phyloP scores from a whole-genome alignment of 257 asterid genomes.

The Gentiana macrophylla region DNA sequence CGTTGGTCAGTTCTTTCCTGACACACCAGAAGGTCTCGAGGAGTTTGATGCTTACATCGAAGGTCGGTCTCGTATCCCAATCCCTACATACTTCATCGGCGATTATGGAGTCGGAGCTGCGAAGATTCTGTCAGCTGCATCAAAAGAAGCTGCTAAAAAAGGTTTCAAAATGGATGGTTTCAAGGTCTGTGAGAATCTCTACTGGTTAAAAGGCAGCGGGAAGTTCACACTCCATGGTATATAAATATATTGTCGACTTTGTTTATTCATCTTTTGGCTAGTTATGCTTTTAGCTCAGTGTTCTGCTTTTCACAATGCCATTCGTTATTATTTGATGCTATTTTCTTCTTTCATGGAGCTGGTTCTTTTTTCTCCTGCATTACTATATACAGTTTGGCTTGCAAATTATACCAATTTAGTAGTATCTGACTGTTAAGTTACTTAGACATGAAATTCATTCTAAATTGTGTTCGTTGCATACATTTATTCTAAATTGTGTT shows the following conservation, averaged over 20 bases:
- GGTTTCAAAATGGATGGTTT: constrained; percentile 98
- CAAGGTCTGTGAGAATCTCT: constrained; percentile 68
- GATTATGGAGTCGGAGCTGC: constrained; percentile 78
- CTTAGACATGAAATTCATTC: too few relatives aligned
- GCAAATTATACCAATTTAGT: too few relatives aligned
- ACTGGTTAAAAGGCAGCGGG: constrained; percentile 93
- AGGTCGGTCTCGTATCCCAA: constrained; percentile 52
- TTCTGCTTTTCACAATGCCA: too few relatives aligned
- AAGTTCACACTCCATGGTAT: constrained; percentile 71
- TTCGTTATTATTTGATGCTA: too few relatives aligned
- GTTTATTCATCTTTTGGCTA: neutral
- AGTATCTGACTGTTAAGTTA: too few relatives aligned
- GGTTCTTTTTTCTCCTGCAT: neutral
- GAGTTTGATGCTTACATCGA: constrained; percentile 70
- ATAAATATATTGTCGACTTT: neutral
- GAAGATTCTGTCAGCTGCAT: constrained; percentile 43
- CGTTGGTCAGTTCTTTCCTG: constrained; percentile 94
- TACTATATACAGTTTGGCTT: too few relatives aligned
- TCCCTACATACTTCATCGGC: constrained; percentile 87
- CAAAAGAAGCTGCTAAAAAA: constrained; percentile 53
- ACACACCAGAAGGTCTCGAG: constrained; percentile 52
- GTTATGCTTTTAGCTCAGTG: too few relatives aligned
- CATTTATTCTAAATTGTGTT: too few relatives aligned
- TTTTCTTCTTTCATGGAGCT: neutral
- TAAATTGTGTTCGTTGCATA: too few relatives aligned